Percentiles rank a stretch among this genome's conserved stretches.
Evolutionary conservation across 2,329 filamentous ascomycete species (phyloP).

Genomic region (Paraphoma chrysanthemicola): DNA sequence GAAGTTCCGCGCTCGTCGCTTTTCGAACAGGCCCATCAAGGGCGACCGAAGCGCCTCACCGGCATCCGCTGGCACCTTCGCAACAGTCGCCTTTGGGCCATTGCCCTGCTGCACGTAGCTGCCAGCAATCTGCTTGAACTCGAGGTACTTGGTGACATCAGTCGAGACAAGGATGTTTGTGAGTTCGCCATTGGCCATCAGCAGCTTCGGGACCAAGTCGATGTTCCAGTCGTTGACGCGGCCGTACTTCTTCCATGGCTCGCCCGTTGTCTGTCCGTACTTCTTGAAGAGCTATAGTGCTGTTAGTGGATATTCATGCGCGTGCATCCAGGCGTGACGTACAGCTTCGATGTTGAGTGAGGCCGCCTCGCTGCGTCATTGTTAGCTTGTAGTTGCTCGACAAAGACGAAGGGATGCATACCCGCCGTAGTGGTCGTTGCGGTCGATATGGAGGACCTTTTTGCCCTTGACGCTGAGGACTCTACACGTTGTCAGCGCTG

Average conservation of each 20-base stretch:
- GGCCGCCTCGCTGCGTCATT: conserved; percentile 76
- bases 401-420: conserved; percentile 57
- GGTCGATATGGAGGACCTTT: conserved; percentile 98
- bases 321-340: conserved; percentile 57
- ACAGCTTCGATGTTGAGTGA: conserved; percentile 89
- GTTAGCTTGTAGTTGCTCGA: conserved; percentile 29
- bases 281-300: conserved; percentile 85
- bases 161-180: conserved; percentile 98
- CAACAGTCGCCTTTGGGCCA: conserved; percentile 84
- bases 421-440: conserved; percentile 98
- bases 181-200: conserved; percentile 98
- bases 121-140: conserved; percentile 76
- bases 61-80: conserved; percentile 95
- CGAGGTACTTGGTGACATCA: conserved; percentile 67
- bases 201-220: conserved; percentile 95
- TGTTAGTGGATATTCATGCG: conserved; percentile 51
- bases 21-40: conserved; percentile 97
- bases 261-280: conserved; percentile 84
- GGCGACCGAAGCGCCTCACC: conserved; percentile 86
- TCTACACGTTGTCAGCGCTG: conserved; percentile 55
- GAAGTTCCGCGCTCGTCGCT: conserved; percentile 95
- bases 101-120: conserved; percentile 93
- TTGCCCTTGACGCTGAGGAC: conserved; percentile 98
- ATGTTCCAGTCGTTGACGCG: conserved; percentile 99
- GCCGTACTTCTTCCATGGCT: conserved; percentile 98